A percentile compares a stretch with the other conserved stretches of the same genome.
Evolutionary conservation across 2,329 filamentous ascomycete species (phyloP).

Genomic region (Aureobasidium melanogenum): DNA sequence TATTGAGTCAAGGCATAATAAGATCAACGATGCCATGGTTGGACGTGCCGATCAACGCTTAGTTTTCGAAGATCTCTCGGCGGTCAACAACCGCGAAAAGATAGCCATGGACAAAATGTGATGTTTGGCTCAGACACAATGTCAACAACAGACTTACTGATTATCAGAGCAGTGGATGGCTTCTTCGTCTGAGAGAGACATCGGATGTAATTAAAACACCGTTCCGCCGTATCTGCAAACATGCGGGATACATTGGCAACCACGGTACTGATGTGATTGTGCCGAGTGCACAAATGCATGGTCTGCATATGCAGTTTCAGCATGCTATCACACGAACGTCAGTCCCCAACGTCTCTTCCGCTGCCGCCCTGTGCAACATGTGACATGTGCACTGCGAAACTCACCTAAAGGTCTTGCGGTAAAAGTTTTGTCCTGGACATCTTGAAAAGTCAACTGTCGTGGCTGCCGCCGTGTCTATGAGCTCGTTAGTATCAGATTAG

Average conservation of each 20-base stretch:
- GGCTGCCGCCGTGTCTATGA: slow-evolving; percentile 52
- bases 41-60: neutral
- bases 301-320: slow-evolving; percentile 80
- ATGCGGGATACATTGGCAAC: slow-evolving; percentile 65
- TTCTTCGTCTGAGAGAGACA: slow-evolving; percentile 50
- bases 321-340: slow-evolving; percentile 29
- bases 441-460: slow-evolving; percentile 71
- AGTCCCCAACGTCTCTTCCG: slow-evolving; percentile 1
- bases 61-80: neutral
- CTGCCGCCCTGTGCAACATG: slow-evolving; percentile 56
- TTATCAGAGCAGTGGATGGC: slow-evolving; percentile 53
- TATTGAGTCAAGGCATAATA: neutral
- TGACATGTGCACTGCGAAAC: neutral
- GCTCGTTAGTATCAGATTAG: neutral
- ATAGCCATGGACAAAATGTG: neutral
- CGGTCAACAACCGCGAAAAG: neutral
- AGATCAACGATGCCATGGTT: neutral
- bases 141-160: slow-evolving; percentile 34
- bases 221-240: slow-evolving; percentile 70
- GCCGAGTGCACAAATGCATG: slow-evolving; percentile 72
- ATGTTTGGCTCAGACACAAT: neutral
- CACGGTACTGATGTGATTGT: slow-evolving; percentile 64
- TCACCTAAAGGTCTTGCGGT: slow-evolving; percentile 63
- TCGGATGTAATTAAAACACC: slow-evolving; percentile 53
- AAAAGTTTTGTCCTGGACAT: slow-evolving; percentile 66